A percentile compares a stretch with the other conserved stretches of the same genome.
These are phyloP conservation scores for Kuraishia ogatae DNA, from an alignment of 805 yeast species.

Conservation along the genomic window DNA sequence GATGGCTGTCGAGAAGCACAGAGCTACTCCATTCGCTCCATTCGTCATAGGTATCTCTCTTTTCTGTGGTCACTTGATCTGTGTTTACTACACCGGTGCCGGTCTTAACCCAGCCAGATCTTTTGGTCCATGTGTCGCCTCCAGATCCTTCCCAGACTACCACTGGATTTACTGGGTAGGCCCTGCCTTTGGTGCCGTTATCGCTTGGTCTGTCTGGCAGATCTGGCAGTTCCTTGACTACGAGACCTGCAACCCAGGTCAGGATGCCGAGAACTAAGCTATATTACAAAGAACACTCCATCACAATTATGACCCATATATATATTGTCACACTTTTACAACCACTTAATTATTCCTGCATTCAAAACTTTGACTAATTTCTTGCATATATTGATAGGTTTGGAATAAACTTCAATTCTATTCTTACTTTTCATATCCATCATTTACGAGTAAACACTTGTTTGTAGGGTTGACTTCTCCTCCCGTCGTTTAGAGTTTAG, in stretches of 20 bases:
- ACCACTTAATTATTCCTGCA: background rate
- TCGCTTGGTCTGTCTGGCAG: constrained; percentile 64
- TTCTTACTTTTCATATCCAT: no score
- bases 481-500: no score
- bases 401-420: background rate
- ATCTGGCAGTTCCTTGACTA: constrained; percentile 56
- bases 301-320: no score
- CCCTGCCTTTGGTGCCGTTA: constrained; percentile 61
- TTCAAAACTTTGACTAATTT: background rate
- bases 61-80: constrained; percentile 73
- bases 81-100: constrained; percentile 82
- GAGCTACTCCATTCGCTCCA: constrained; percentile 73
- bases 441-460: no score
- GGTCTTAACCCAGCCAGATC: constrained; percentile 90
- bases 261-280: constrained; percentile 45
- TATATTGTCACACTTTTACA: background rate
- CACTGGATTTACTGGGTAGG: constrained; percentile 95
- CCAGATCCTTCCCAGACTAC: constrained; percentile 64
- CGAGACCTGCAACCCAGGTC: constrained; percentile 63
- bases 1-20: constrained; percentile 77
- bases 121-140: constrained; percentile 76
- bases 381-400: background rate
- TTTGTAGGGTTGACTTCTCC: no score
- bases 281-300: no score
- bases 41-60: constrained; percentile 75